Base-by-base conservation (phyloP, 805 yeast species). In the Myxozyma geophila region DNA sequence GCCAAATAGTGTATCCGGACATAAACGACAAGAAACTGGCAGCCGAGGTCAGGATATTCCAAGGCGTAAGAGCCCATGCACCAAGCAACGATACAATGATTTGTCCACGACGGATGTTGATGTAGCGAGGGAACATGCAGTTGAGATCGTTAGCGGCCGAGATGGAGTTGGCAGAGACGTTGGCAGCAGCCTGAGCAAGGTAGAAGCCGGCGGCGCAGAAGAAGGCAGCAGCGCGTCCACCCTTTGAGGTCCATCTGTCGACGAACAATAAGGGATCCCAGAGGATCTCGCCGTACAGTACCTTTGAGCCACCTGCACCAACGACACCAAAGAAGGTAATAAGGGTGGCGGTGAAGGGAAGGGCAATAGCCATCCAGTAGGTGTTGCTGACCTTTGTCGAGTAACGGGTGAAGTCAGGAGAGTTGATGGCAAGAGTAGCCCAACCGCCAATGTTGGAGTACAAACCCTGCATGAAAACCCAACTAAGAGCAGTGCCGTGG, bases 171-270 rank as follows among this genome's bases (percentile, higher is more conserved):
- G 83, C 84, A 23, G 90, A 83, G 64, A 89, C 83, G 73, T 89
- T 89, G 12, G 91, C 87, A 73, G 92, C 93, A 62, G 89, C 76
- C 76, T 89, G 93, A 43, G 92, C 92, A 62, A 88, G 75, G 15
- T 88, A 86, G 74, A 90, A 88, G 0, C 87, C 88, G 55, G 83
- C 78, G 1, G 91, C 79, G 69, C 89, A 85, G 62, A 90, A 80
- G 74, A 90, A 90, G 9, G 87, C 95, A 69, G 96, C 96, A 19
- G 87, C 92, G 67, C 96, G 80, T 64, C 87, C 84, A 35, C 92
- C 74, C 46, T 70, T 73, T 35, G 81, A 69, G 39, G 75, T 70
- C 70, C 81, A 79, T 56, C 73, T 70, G 49, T 79, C 76, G 9
- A 77, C 73, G 50, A 82, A 76, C 47, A 75, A 76, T 62, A 78